These are phyloP conservation scores for Yamadazyma aaseri DNA, from an alignment of 1,139 yeast genomes.

Conservation along the genomic window DNA sequence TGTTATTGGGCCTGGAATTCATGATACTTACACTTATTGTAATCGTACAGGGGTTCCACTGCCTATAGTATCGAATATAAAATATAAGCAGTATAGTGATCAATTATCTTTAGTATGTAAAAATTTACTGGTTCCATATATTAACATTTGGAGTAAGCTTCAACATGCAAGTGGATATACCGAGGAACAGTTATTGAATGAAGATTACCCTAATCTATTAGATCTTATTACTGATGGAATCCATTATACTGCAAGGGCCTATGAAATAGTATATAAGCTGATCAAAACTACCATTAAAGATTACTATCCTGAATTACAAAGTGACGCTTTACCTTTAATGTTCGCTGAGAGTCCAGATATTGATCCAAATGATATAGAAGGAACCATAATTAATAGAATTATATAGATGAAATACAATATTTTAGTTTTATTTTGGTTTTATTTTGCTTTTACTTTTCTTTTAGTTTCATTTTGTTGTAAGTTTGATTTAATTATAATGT, in stretches of 20 bases:
- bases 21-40: conserved; percentile 31
- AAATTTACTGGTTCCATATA: conserved; percentile 46
- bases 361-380: conserved; percentile 8
- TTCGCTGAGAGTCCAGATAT: conserved; percentile 40
- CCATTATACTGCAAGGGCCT: conserved; percentile 65
- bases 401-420: too few species aligned
- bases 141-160: conserved; percentile 44
- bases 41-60: conserved; percentile 14
- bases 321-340: conserved; percentile 31
- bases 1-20: conserved; percentile 64
- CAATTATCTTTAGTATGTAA: conserved; percentile 48
- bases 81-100: conserved; percentile 48
- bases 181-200: conserved; percentile 17
- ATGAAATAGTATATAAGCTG: conserved; percentile 48
- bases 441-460: too few species aligned
- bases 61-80: conserved; percentile 18
- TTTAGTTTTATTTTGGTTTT: too few species aligned
- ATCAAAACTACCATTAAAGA: conserved; percentile 36
- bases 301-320: conserved; percentile 47
- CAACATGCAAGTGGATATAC: conserved; percentile 11
- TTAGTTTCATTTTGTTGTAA: too few species aligned
- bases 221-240: conserved; percentile 55
- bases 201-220: conserved; percentile 13
- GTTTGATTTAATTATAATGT: too few species aligned
- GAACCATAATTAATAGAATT: too few species aligned